Evolutionary conservation across 2,329 filamentous ascomycete species (phyloP), one percentile per base, ranked within the genome.

Genomic region (Chrysoporthe austroafricana): DNA sequence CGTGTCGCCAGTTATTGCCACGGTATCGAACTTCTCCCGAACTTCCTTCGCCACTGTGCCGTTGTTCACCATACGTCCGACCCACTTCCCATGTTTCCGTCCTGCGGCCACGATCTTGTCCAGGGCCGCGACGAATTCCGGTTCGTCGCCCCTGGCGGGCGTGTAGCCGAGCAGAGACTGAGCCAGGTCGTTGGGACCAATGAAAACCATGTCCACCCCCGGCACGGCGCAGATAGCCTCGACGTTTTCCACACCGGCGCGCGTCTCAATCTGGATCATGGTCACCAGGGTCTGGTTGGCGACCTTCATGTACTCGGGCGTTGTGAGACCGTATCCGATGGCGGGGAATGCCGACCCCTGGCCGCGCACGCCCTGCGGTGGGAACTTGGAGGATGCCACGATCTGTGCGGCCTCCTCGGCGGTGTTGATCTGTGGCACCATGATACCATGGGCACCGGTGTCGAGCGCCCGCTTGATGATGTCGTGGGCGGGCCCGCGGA

Each of bases 341-440:
- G 80, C 78, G 54, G 82, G 81, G 69, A 85, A 81, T 42, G 83
- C 82, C 9, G 82, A 85, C 44, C 83, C 84, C 65, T 83, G 83
- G 43, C 84, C 84, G 66, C 84, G 81, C 36, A 78, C 75, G 52
- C 84, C 84, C 66, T 77, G 74, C 2, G 83, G 84, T 1, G 84
- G 84, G 64, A 85, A 86, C 70, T 85, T 86, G 71, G 82, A 79
- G 11, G 80, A 79, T 70, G 78, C 76, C 9, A 86, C 83, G 16
- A 85, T 77, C 60, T 80, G 75, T 63, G 73, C 76, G 34, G 81
- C 82, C 69, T 84, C 80, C 11, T 84, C 79, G 4, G 78, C 80
- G 6, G 77, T 84, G 71, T 80, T 80, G 68, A 82, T 77, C 59
- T 79, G 77, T 2, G 75, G 75, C n/a, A 75, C 73, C 74, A 76